These are phyloP conservation scores for Phytophthora brassicae DNA, from an alignment of 352 stramenopile species.

Conservation along the genomic window DNA sequence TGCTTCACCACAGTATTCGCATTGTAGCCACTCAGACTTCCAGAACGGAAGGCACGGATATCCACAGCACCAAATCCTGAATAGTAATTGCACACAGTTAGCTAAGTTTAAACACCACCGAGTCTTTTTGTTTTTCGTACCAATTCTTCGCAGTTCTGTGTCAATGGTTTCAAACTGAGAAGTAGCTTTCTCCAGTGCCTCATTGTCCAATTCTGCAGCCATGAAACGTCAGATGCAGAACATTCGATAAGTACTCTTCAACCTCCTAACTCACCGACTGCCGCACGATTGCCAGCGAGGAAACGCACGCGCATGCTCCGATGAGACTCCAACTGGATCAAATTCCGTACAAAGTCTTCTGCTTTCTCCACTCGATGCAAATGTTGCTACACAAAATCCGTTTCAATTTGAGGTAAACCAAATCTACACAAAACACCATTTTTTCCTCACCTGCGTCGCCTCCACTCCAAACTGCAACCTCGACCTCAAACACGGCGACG, in stretches of 20 bases:
- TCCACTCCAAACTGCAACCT: conserved; percentile 94
- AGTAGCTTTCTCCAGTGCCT: conserved; percentile 30
- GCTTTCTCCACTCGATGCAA: conserved; percentile 68
- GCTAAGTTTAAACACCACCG: neutral
- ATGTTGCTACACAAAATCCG: conserved; percentile 50
- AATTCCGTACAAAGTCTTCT: conserved; percentile 58
- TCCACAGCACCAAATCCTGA: conserved; percentile 58
- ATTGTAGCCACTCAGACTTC: conserved; percentile 69
- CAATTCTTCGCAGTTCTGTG: conserved; percentile 39
- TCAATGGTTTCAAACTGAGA: conserved; percentile 36
- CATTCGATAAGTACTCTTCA: neutral
- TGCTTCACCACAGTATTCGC: conserved; percentile 28
- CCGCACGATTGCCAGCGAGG: conserved; percentile 67
- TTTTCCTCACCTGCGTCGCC: conserved; percentile 73
- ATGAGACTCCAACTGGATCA: conserved; percentile 44
- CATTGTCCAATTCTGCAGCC: conserved; percentile 44
- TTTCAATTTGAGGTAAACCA: too few relatives aligned
- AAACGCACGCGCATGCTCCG: conserved; percentile 81
- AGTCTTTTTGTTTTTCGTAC: conserved; percentile 20
- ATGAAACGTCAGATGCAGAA: neutral
- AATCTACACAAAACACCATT: too few relatives aligned
- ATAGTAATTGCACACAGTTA: neutral
- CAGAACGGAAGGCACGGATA: conserved; percentile 56
- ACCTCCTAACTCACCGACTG: conserved; percentile 46
- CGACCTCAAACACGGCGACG: conserved; percentile 95